Evolutionary conservation across 192 early-diverging fungal species (phyloP).

Genomic region (Coemansia sp.): DNA sequence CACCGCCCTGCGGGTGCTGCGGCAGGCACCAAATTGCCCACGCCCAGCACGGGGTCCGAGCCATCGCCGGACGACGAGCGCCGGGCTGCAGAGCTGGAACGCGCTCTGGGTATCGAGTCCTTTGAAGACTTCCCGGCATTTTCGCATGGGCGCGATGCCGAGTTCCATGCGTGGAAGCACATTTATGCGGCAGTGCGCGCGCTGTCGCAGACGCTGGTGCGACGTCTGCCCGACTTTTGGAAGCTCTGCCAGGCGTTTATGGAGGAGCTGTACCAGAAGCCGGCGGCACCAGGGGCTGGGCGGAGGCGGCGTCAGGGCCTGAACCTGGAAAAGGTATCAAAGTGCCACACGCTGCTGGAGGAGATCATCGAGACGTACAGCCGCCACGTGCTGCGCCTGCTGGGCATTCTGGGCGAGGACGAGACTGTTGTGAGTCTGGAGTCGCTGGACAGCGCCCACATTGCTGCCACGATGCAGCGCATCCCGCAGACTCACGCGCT

Average conservation of each 20-base stretch:
- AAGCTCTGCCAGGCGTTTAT: slow-evolving; percentile 81
- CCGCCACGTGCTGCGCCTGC: slow-evolving; percentile 46
- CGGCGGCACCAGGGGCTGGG: slow-evolving; percentile 27
- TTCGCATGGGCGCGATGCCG: slow-evolving; percentile 39
- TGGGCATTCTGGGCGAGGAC: slow-evolving; percentile 38
- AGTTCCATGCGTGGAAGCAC: slow-evolving; percentile 68
- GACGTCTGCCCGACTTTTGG: slow-evolving; percentile 90
- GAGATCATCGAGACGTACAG: slow-evolving; percentile 49
- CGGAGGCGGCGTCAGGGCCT: slow-evolving; percentile 44
- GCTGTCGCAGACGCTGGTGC: slow-evolving; percentile 71
- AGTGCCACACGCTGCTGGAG: slow-evolving; percentile 50
- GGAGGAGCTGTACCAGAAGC: slow-evolving; percentile 72
- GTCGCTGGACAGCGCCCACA: slow-evolving; percentile 14
- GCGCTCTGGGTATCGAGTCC: slow-evolving; percentile 40
- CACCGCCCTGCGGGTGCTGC: neutral
- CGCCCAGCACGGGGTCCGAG: slow-evolving; percentile 7
- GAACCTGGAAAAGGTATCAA: slow-evolving; percentile 50
- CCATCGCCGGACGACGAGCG: slow-evolving; percentile 23
- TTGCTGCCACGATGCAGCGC: slow-evolving; percentile 36
- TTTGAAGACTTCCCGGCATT: slow-evolving; percentile 42
- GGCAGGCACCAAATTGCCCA: neutral
- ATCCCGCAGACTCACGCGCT: slow-evolving; percentile 58
- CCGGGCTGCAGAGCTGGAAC: slow-evolving; percentile 40
- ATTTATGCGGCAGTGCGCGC: slow-evolving; percentile 66
- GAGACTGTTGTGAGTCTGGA: slow-evolving; percentile 25